phyloP scores from a whole-genome alignment of 1,284 basidiomycete genomes.

The Anthracocystis walkeri region DNA sequence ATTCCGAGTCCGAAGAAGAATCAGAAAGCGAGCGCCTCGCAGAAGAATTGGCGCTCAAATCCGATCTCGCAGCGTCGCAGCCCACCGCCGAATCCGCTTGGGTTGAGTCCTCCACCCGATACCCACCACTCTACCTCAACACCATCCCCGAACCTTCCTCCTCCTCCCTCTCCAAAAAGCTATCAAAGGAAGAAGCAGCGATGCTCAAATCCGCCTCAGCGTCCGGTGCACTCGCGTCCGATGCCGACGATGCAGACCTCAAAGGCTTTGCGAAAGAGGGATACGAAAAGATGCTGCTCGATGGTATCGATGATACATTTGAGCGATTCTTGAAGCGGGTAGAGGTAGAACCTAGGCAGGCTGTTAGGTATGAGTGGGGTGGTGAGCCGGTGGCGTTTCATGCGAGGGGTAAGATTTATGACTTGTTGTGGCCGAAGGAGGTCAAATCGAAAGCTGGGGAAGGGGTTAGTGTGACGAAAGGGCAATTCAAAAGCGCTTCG shows the following conservation, averaged over 20 bases:
- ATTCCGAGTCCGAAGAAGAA: conserved; percentile 48
- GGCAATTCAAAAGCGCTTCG: conserved; percentile 17
- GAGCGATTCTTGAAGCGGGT: conserved; percentile 65
- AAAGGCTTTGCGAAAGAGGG: conserved; percentile 57
- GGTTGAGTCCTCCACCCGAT: conserved; percentile 46
- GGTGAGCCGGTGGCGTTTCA: conserved; percentile 63
- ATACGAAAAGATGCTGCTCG: conserved; percentile 63
- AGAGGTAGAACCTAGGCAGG: conserved; percentile 55
- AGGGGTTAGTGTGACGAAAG: conserved; percentile 32
- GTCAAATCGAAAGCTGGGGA: conserved; percentile 9
- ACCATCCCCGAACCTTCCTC: conserved; percentile 64
- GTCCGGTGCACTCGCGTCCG: conserved; percentile 23
- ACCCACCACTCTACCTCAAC: conserved; percentile 62
- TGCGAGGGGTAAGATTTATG: conserved; percentile 52
- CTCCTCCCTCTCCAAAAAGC: conserved; percentile 37
- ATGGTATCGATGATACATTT: conserved; percentile 64
- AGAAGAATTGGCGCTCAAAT: conserved; percentile 67
- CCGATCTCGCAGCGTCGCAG: conserved; percentile 43
- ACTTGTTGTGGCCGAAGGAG: conserved; percentile 58
- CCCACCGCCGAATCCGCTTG: conserved; percentile 42
- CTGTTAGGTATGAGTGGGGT: conserved; percentile 66
- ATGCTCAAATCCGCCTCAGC: conserved; percentile 39
- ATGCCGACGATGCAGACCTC: conserved; percentile 40
- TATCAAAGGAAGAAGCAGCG: conserved; percentile 39
- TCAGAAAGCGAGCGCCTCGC: conserved; percentile 53